phyloP scores from a whole-genome alignment of 345 rosid species.

The Arabidopsis arenosa region DNA sequence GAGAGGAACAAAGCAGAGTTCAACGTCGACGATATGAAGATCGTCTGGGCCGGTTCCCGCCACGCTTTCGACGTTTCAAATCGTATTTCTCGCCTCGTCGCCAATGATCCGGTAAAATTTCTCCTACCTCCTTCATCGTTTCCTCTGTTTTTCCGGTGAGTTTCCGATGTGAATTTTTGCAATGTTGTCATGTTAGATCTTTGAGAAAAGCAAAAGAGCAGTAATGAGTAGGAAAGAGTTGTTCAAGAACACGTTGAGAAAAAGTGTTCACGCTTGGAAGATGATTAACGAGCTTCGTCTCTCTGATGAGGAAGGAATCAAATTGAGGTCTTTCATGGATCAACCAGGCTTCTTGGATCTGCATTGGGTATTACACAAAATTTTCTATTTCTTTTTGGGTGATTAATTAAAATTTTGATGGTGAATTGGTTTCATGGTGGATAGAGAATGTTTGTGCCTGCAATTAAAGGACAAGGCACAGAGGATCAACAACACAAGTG shows the following conservation, averaged over 20 bases:
- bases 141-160: not conserved
- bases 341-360: slow-evolving; percentile 87
- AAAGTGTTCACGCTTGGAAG: slow-evolving; percentile 79
- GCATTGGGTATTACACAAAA: slow-evolving; percentile 69
- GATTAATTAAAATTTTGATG: slow-evolving; percentile 62
- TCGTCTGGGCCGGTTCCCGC: slow-evolving; percentile 90
- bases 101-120: slow-evolving; percentile 74
- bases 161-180: not conserved
- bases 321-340: slow-evolving; percentile 68
- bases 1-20: slow-evolving; percentile 85
- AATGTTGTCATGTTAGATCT: slow-evolving; percentile 49
- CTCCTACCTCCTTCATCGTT: not conserved
- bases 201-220: slow-evolving; percentile 71
- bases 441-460: slow-evolving; percentile 92
- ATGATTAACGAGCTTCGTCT: slow-evolving; percentile 76
- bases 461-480: slow-evolving; percentile 93
- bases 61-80: slow-evolving; percentile 67
- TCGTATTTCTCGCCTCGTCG: slow-evolving; percentile 81
- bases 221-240: slow-evolving; percentile 74
- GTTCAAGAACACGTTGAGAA: slow-evolving; percentile 78
- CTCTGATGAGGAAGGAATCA: slow-evolving; percentile 67
- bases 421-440: slow-evolving; percentile 22
- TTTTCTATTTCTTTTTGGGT: slow-evolving; percentile 14
- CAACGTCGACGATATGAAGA: slow-evolving; percentile 80
- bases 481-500: slow-evolving; percentile 90